Percentiles rank a stretch among this genome's conserved stretches.
Evolutionary conservation across 2,329 filamentous ascomycete species (phyloP).

Genomic region (Colletotrichum magnum): DNA sequence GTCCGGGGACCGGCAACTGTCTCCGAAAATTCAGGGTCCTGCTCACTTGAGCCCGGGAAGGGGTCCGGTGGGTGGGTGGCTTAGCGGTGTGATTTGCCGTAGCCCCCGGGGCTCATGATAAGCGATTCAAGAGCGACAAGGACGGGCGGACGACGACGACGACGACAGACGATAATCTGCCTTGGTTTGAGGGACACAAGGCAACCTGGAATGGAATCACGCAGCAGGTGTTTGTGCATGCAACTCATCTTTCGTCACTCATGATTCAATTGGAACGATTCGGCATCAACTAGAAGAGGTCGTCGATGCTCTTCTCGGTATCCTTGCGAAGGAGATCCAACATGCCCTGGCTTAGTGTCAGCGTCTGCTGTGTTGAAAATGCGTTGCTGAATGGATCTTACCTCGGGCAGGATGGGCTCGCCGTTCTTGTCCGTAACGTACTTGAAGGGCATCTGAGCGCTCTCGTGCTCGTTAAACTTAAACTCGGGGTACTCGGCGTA

Average conservation of each 20-base stretch:
- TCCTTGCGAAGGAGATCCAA: slow-evolving; percentile 93
- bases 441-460: slow-evolving; percentile 97
- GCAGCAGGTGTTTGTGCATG: not conserved
- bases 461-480: slow-evolving; percentile 90
- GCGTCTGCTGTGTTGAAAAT: slow-evolving; percentile 42
- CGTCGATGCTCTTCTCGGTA: slow-evolving; percentile 90
- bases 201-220: no score
- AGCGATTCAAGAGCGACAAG: not conserved
- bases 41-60: not conserved
- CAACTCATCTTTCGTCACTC: slow-evolving; percentile 6
- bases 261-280: slow-evolving; percentile 32
- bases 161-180: no score
- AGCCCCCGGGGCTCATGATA: not conserved
- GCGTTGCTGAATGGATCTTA: slow-evolving; percentile 58
- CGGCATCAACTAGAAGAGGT: slow-evolving; percentile 74
- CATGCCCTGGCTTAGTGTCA: slow-evolving; percentile 78
- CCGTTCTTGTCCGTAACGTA: slow-evolving; percentile 86
- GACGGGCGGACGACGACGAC: no score
- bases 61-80: not conserved
- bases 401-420: slow-evolving; percentile 91
- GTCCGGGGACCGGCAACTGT: slow-evolving; percentile 3
- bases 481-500: slow-evolving; percentile 93
- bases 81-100: not conserved
- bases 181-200: not conserved
- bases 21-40: not conserved